A percentile compares a stretch with the other conserved stretches of the same genome.
Evolutionary conservation across 345 rosid genomes (phyloP).

Genomic region (Chamaenerion angustifolium): DNA sequence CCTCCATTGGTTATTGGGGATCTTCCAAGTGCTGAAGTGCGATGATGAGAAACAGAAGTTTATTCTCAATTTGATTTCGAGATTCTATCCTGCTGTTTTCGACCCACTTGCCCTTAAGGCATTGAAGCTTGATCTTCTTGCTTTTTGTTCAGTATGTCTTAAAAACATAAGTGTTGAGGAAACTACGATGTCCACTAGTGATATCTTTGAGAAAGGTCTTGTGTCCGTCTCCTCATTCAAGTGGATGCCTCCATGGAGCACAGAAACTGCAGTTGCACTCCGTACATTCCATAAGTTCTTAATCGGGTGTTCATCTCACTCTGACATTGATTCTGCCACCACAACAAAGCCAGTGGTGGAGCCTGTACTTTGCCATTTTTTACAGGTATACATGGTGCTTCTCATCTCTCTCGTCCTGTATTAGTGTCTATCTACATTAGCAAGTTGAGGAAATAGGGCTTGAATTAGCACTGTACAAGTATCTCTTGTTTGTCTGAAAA

Average conservation of each 20-base stretch:
- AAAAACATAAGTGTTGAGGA: slow-evolving; percentile 23
- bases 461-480: too few relatives aligned
- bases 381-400: slow-evolving; percentile 39
- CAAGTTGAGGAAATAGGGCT: too few relatives aligned
- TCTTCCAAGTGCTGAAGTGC: slow-evolving; percentile 32
- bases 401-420: too few relatives aligned
- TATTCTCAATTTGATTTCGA: slow-evolving; percentile 41
- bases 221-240: slow-evolving; percentile 70
- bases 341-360: slow-evolving; percentile 38
- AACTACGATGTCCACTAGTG: slow-evolving; percentile 23
- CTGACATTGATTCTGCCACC: slow-evolving; percentile 43
- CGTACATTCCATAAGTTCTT: slow-evolving; percentile 77
- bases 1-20: slow-evolving; percentile 73
- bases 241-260: slow-evolving; percentile 90
- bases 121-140: slow-evolving; percentile 74
- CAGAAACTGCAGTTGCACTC: slow-evolving; percentile 87
- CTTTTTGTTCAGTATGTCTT: slow-evolving; percentile 42
- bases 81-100: slow-evolving; percentile 63
- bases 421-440: too few relatives aligned
- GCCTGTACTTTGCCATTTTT: slow-evolving; percentile 35
- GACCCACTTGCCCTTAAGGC: slow-evolving; percentile 87
- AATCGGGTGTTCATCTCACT: slow-evolving; percentile 61
- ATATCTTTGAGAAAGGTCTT: slow-evolving; percentile 53
- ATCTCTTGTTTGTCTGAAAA: too few relatives aligned
- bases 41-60: slow-evolving; percentile 35